Base-by-base conservation (phyloP, 495 filamentous ascomycete genomes). In the Xylaria longipes region DNA sequence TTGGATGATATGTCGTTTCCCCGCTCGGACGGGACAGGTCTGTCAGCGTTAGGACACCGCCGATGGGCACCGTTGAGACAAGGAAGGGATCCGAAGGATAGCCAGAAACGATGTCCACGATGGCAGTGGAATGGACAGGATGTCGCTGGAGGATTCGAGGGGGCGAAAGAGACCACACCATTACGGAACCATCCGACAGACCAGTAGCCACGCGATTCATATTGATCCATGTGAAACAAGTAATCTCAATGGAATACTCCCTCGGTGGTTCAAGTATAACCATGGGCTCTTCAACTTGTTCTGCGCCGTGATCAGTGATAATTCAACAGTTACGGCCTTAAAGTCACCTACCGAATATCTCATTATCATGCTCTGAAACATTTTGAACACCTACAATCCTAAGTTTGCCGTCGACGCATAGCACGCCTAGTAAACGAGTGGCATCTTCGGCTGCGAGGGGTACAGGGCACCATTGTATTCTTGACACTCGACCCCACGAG, bases 151-250 rank as follows among this genome's bases (percentile, higher is more conserved):
- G 65, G 41, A 83, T 73, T 43, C 72, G 71, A 37, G 72, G 72
- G 11, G 84, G 84, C 31, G 76, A 80, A 48, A 87, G 31, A n/a
- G 84, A 87, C 83, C 84, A 87, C 15, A 87, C 74, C 14, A 78
- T 76, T 46, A 87, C 77, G 22, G 83, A 85, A 11, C 84, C 84
- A 60, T 87, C 84, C 0, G 80, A 82, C 74, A 84, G 82, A 65
- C 80, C 84, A 60, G 85, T 76, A 25, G 75, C 80, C 54, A 87
- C 70, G 17, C 84, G 83, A 73, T 87, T 87, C 65, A 77, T 79
- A 67, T 83, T 85, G 5, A 84, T 74, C 84, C 84, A 87, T 17
- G 82, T 79, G 37, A 87, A 80, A 74, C 81, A 83, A 39, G 82
- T 85, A n/a, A 82, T 82, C 27, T 78, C 76, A 62, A 85, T 71